Percentiles rank a stretch among this genome's conserved stretches.
Evolutionary conservation across 2,329 filamentous ascomycete genomes (phyloP).

Genomic region (Curvularia lunata): DNA sequence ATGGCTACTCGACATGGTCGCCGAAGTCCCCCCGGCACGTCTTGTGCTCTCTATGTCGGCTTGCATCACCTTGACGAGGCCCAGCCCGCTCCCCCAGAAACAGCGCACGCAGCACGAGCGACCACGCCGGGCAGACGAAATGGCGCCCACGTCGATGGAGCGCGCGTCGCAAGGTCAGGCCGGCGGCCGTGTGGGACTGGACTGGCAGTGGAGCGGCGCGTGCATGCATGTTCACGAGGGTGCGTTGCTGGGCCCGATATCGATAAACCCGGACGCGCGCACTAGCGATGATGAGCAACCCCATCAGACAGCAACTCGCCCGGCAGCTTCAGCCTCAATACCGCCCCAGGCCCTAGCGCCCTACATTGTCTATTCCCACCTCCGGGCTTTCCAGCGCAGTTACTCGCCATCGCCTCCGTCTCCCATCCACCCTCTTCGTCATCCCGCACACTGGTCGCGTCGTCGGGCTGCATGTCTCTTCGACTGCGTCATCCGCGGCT

Average conservation of each 20-base stretch:
- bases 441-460: slow-evolving; percentile 14
- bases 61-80: background rate
- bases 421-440: background rate
- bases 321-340: slow-evolving; percentile 14
- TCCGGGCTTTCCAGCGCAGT: background rate
- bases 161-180: slow-evolving; percentile 2
- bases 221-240: slow-evolving; percentile 14
- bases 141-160: background rate
- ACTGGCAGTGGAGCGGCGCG: slow-evolving; percentile 11
- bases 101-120: background rate
- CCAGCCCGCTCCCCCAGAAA: background rate
- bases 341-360: slow-evolving; percentile 9
- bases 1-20: background rate
- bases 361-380: slow-evolving; percentile 14
- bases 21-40: background rate
- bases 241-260: slow-evolving; percentile 14
- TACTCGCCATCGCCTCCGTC: slow-evolving; percentile 1
- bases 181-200: background rate
- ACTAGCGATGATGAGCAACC: slow-evolving; percentile 14
- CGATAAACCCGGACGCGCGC: slow-evolving; percentile 25
- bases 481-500: slow-evolving; percentile 42
- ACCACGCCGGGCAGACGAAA: background rate
- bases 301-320: slow-evolving; percentile 4
- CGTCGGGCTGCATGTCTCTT: slow-evolving; percentile 36
- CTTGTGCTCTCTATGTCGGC: background rate